These are phyloP conservation scores for Neofusicoccum laricinum DNA, from an alignment of 2,329 filamentous ascomycete genomes.

Conservation along the genomic window DNA sequence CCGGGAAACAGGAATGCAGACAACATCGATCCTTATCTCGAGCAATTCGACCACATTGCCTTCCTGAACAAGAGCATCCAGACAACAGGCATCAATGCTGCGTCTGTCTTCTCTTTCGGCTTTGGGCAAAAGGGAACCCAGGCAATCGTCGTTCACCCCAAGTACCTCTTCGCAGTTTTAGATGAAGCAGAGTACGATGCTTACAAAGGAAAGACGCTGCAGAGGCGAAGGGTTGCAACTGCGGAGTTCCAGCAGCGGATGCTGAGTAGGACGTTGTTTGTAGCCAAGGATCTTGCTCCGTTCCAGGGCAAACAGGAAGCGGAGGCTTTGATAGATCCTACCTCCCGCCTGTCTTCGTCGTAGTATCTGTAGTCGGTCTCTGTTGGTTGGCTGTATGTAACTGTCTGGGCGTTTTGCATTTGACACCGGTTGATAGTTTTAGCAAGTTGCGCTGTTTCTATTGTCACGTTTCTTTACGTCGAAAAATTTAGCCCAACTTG, in stretches of 20 bases:
- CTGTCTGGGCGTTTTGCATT: background rate
- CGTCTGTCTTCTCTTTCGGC: slow-evolving; percentile 43
- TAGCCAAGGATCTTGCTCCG: background rate
- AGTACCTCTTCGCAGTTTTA: slow-evolving; percentile 24
- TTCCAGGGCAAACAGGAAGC: background rate
- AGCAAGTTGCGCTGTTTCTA: background rate
- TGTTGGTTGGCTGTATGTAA: too few relatives aligned
- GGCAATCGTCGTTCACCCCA: slow-evolving; percentile 36
- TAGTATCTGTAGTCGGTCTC: background rate
- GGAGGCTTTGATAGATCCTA: background rate
- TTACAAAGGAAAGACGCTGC: background rate
- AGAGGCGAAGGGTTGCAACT: background rate
- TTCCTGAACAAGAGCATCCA: slow-evolving; percentile 31
- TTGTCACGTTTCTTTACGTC: background rate
- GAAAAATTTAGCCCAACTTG: background rate
- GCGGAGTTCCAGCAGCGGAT: background rate
- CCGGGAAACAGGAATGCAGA: slow-evolving; percentile 40
- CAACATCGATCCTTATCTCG: slow-evolving; percentile 29
- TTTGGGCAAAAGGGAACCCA: slow-evolving; percentile 47
- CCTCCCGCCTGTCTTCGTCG: background rate
- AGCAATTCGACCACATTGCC: slow-evolving; percentile 28
- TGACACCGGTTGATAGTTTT: background rate
- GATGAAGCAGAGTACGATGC: background rate
- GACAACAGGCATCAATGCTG: slow-evolving; percentile 30
- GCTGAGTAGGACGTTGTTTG: background rate